Evolutionary conservation across 805 yeast species (phyloP).

Genomic region (Suhomyces tanzawaensis): DNA sequence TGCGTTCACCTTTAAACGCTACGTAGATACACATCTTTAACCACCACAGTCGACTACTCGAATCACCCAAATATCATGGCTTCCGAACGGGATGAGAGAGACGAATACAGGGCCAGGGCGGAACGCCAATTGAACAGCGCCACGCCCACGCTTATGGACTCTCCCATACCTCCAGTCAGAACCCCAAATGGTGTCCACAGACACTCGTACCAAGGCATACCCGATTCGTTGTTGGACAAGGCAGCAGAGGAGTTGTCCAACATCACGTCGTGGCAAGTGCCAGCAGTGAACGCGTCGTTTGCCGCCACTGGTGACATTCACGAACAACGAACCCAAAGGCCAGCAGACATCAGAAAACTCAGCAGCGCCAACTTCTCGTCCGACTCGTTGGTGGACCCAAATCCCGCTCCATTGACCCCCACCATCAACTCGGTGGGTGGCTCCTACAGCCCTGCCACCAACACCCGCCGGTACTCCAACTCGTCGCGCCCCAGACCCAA

Average conservation of each 20-base stretch:
- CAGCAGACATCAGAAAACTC: constrained; percentile 28
- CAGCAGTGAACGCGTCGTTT: not conserved
- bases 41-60: not conserved
- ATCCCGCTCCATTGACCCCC: constrained; percentile 4
- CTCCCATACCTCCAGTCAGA: not conserved
- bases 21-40: no score
- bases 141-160: not conserved
- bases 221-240: not conserved
- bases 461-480: constrained; percentile 7
- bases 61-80: no score
- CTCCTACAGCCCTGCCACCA: constrained; percentile 5
- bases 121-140: not conserved
- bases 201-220: not conserved
- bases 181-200: not conserved
- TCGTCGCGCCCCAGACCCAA: constrained; percentile 29
- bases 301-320: not conserved
- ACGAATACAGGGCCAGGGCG: not conserved
- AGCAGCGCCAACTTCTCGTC: constrained; percentile 42
- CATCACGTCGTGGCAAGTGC: not conserved
- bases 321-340: not conserved
- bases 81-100: not conserved
- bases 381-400: constrained; percentile 24
- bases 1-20: no score
- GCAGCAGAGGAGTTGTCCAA: not conserved
- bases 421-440: constrained; percentile 6